Evolutionary conservation across 2,329 filamentous ascomycete species (phyloP).

Genomic region (Xylaria sp.): DNA sequence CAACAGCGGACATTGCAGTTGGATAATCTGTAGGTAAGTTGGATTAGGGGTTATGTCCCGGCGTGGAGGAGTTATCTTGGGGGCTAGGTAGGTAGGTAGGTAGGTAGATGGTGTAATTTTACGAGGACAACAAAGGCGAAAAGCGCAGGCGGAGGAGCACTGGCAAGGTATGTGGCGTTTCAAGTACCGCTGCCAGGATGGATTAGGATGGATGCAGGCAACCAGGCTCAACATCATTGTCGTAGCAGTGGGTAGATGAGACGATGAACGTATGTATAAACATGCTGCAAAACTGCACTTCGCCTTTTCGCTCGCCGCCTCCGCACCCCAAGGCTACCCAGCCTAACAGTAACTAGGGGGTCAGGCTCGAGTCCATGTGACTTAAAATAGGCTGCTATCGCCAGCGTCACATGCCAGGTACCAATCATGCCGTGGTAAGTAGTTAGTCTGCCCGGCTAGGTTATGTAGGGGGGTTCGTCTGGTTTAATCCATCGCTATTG

Average conservation of each 20-base stretch:
- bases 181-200: constrained; percentile 16
- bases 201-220: not conserved
- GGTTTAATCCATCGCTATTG: constrained; percentile 9
- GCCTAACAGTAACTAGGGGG: constrained; percentile 3
- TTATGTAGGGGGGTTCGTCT: constrained; percentile 13
- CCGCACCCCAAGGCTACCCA: constrained; percentile 2
- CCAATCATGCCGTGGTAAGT: not conserved
- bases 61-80: not conserved
- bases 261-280: constrained; percentile 11
- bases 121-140: not conserved
- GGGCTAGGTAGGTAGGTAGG: not conserved
- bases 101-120: too few relatives aligned
- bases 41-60: constrained; percentile 13
- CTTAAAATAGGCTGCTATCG: constrained; percentile 27
- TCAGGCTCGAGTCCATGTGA: constrained; percentile 11
- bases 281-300: constrained; percentile 14
- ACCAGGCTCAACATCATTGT: constrained; percentile 16
- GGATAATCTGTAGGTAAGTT: not conserved
- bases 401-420: constrained; percentile 30
- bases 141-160: constrained; percentile 20
- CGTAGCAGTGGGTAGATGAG: not conserved
- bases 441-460: not conserved
- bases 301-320: constrained; percentile 3
- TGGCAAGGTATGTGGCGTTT: constrained; percentile 20
- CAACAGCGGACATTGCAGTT: not conserved